phyloP scores from a whole-genome alignment of 257 asterid species.

The Solanum bulbocastanum region DNA sequence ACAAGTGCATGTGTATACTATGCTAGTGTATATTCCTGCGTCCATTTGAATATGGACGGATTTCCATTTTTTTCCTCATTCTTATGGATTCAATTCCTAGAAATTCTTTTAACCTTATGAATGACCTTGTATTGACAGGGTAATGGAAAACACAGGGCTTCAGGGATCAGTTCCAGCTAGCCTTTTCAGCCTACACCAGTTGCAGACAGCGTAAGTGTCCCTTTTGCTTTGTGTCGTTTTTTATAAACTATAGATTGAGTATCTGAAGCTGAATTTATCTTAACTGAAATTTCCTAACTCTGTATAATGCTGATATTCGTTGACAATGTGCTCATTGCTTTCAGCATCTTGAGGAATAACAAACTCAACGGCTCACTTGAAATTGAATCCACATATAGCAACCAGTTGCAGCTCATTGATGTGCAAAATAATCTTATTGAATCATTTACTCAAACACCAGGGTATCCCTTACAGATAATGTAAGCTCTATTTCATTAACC shows the following conservation, averaged over 20 bases:
- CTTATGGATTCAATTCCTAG: not conserved
- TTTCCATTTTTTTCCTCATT: not conserved
- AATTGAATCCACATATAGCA: conserved; percentile 5
- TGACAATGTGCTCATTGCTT: not conserved
- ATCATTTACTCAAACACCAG: conserved; percentile 20
- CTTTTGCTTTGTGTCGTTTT: not conserved
- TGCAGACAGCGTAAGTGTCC: conserved; percentile 64
- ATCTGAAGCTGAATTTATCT: not conserved
- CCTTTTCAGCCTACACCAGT: conserved; percentile 42
- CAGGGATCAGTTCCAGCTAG: conserved; percentile 44
- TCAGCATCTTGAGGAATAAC: conserved; percentile 41
- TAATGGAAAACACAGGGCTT: conserved; percentile 48
- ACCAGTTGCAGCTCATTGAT: conserved; percentile 8
- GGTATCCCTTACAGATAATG: conserved; percentile 28
- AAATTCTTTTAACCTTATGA: not conserved
- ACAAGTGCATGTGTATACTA: not conserved
- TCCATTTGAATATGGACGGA: not conserved
- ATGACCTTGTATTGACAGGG: conserved; percentile 28
- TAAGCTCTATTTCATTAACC: conserved; percentile 9
- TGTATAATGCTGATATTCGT: not conserved
- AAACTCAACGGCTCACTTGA: conserved; percentile 9
- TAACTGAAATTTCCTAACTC: not conserved
- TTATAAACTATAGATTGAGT: not conserved
- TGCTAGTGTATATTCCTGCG: not conserved
- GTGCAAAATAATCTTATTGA: conserved; percentile 32